phyloP scores from a whole-genome alignment of 441 rosid species.

The Jatropha podagrica region DNA sequence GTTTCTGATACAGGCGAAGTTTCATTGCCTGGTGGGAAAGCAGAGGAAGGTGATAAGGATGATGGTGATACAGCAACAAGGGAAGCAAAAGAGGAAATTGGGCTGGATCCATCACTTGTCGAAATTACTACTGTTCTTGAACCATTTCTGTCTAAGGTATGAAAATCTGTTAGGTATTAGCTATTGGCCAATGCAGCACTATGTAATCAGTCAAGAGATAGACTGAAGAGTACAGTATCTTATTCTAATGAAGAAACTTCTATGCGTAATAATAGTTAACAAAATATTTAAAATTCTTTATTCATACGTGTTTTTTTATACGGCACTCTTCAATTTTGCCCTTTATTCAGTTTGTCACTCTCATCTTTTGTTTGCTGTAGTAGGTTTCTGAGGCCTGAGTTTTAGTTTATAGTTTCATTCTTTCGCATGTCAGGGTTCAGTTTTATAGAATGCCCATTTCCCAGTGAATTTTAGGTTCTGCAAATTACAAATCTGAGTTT shows the following conservation, averaged over 20 bases:
- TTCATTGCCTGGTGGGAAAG: constrained; percentile 92
- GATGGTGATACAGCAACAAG: constrained; percentile 82
- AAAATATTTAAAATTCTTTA: background rate
- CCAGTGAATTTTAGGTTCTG: background rate
- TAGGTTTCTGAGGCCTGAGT: background rate
- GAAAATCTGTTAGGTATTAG: background rate
- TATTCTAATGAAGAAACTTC: background rate
- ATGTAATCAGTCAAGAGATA: background rate
- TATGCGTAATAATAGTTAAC: background rate
- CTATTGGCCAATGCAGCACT: background rate
- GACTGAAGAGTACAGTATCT: background rate
- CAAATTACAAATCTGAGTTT: background rate
- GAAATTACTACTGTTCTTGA: constrained; percentile 68
- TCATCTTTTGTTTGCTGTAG: background rate
- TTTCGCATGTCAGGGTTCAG: background rate
- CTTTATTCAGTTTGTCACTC: background rate
- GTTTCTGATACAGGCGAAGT: constrained; percentile 68
- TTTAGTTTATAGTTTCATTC: background rate
- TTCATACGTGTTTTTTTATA: background rate
- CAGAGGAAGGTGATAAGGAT: constrained; percentile 73
- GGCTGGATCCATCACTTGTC: constrained; percentile 83
- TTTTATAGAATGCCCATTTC: background rate
- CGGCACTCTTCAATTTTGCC: background rate
- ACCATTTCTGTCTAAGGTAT: constrained; percentile 89
- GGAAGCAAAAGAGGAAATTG: constrained; percentile 94